Evolutionary conservation across 1,284 basidiomycete species (phyloP), one percentile per base, ranked within the genome.

Genomic region (Dichomitus squalens): DNA sequence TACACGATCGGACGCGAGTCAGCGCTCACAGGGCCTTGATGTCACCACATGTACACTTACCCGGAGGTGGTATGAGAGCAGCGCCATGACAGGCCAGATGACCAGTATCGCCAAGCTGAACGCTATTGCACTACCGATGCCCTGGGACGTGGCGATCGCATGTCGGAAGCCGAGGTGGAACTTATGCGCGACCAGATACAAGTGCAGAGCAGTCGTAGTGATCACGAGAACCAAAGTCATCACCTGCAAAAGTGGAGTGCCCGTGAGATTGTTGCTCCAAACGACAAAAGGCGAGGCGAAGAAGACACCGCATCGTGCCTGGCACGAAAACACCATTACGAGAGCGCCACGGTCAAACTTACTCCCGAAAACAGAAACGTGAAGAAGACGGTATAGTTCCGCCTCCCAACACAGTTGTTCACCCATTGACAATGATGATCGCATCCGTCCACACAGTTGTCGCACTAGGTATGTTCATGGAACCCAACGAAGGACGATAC

Each of bases 381-480:
- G 64, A 96, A 87, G 75, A 98, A 98, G 21, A 88, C 83, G 23
- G 92, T 90, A 73, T 98, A 97, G 72, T 96, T 97, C 49, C 94
- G 87, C 49, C 91, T 84, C 3, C 95, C 95, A 44, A 98, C 82
- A 69, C 95, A 97, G 69, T 94, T 95, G 73, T 96, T 96, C 33
- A 97, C 86, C 87, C 95, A 97, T 64, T 95, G 92, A 66, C 95
- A 97, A 73, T 96, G 93, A 69, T 96, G 93, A 69, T 96, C 89
- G 67, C 86, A 88, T 21, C 88, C 89, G 64, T 96, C 95, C 21
- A 96, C 92, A 69, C 95, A 97, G 70, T 97, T 96, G 65, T 96
- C 93, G 72, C 95, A 97, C 89, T 94, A 66, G 0, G 23, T 11
- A 29, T 20, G 35, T 46, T 35, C n/a, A 52, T 35, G 40, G 25